Percentiles rank a stretch among this genome's conserved stretches.
phyloP scores from a whole-genome alignment of 306 rosid species.

The Argentina anserina region DNA sequence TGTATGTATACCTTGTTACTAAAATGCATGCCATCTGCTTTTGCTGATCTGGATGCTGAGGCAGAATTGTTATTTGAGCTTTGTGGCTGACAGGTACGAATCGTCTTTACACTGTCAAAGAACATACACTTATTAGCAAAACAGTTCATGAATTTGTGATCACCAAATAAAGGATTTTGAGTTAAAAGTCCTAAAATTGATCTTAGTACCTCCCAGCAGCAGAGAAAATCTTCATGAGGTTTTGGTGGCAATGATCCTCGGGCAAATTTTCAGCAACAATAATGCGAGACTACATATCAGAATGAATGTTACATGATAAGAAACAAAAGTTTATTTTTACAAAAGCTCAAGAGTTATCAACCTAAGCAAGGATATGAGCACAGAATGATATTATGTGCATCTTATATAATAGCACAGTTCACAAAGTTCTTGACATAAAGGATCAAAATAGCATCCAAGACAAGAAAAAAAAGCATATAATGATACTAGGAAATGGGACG shows the following conservation, averaged over 20 bases:
- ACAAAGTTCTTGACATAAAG: constrained; percentile 6
- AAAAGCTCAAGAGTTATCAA: constrained; percentile 17
- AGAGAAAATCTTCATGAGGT: constrained; percentile 91
- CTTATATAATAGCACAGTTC: constrained; percentile 8
- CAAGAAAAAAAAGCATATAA: constrained; percentile 8
- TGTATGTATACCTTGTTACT: constrained; percentile 63
- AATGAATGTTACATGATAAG: constrained; percentile 18
- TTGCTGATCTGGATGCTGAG: constrained; percentile 65
- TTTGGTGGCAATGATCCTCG: constrained; percentile 98
- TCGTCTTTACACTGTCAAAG: constrained; percentile 80
- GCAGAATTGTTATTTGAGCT: constrained; percentile 61
- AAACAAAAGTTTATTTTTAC: neutral
- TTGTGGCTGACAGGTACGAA: constrained; percentile 97
- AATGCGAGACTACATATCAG: constrained; percentile 65
- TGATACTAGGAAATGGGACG: constrained; percentile 4
- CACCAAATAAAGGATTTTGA: neutral
- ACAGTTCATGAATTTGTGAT: neutral
- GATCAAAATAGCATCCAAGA: constrained; percentile 17
- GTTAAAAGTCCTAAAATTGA: constrained; percentile 6
- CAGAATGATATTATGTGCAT: neutral
- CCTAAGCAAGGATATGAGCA: constrained; percentile 9
- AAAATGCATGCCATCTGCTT: constrained; percentile 67
- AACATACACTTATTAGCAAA: constrained; percentile 7
- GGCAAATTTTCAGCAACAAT: constrained; percentile 96
- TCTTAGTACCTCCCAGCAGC: constrained; percentile 79